phyloP scores from a whole-genome alignment of 1,284 basidiomycete species.

The Cutaneotrichosporon sp. region DNA sequence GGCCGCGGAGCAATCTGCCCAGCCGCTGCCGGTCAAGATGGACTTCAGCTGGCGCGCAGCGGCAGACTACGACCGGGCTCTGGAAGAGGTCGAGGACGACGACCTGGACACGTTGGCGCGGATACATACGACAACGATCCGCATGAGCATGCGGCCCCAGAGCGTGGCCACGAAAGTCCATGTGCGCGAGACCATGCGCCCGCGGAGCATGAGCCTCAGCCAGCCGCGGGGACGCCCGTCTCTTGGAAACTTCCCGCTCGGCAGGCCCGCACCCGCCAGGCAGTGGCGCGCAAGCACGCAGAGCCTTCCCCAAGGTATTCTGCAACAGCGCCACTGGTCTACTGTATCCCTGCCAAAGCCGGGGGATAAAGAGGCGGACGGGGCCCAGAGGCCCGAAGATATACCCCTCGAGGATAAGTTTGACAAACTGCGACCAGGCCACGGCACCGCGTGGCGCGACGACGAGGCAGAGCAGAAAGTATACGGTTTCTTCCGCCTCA shows the following conservation, averaged over 20 bases:
- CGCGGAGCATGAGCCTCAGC: not conserved
- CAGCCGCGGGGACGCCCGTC: too few species aligned
- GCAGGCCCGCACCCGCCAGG: too few species aligned
- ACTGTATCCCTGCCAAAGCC: not conserved
- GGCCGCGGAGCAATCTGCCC: constrained; percentile 45
- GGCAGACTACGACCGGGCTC: constrained; percentile 2
- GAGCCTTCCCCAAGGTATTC: too few species aligned
- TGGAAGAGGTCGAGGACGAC: constrained; percentile 10
- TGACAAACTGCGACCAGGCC: not conserved
- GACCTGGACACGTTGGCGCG: not conserved
- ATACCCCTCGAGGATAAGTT: not conserved
- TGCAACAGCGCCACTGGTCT: not conserved
- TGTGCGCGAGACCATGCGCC: not conserved
- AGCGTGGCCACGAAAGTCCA: too few species aligned
- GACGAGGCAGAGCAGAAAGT: not conserved
- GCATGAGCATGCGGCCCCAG: not conserved
- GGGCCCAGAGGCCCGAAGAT: too few species aligned
- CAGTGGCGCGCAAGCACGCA: too few species aligned
- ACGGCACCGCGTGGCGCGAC: too few species aligned
- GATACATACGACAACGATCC: constrained; percentile 2
- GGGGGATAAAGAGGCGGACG: too few species aligned
- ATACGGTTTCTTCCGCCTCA: constrained; percentile 51
- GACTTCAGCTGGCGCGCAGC: constrained; percentile 40
- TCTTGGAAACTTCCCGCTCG: too few species aligned
- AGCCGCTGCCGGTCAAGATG: constrained; percentile 36